Base-by-base conservation (phyloP, 1,284 basidiomycete species). In the Baeospora myosura region DNA sequence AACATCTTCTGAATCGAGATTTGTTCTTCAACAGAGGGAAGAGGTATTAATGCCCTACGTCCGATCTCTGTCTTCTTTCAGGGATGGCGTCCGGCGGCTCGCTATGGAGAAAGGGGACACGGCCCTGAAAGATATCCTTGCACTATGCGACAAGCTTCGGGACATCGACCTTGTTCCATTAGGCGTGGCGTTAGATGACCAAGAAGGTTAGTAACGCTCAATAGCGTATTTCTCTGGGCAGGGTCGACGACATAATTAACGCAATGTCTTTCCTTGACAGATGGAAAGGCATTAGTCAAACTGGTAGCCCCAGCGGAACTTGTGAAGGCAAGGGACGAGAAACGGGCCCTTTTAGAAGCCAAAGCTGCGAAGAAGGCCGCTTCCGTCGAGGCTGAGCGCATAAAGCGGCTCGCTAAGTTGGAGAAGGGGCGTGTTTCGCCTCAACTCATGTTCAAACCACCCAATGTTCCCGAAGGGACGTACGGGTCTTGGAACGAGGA, bases 101-200 rank as follows among this genome's bases (percentile, higher is more conserved):
- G 92, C 94, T 1, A 93, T 95, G 52, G 66, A 66, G 16, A 82
- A 81, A 56, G 71, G 68, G 23, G 78, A 82, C 12, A 69, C 68
- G 18, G 76, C 83, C 2, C 59, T 81, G 24, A 81, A 83, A 57
- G 87, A 91, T 44, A 88, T 95, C 43, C 66, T 94, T 32, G 71
- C 78, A 17, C 75, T 95, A 26, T 93, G 81, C 55, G 96, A 99
- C 66, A 81, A 79, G 46, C 74, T 99, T 47, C 78, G 96, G 20
- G 96, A 98, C 60, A 69, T 77, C 29, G 94, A 97, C 57, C 70
- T 98, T 29, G 84, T 95, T 34, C 87, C 93, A 18, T 71, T 98
- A 41, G 96, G 96, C 11, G 89, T 99, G 4, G 92, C 93, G 7
- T 70, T 99, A 31, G 96, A 98, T 57, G 96, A 99, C 64, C 90